Evolutionary conservation across 208 protist species (phyloP), one percentile per base, ranked within the genome.

Genomic region (Leishmania guyanensis): DNA sequence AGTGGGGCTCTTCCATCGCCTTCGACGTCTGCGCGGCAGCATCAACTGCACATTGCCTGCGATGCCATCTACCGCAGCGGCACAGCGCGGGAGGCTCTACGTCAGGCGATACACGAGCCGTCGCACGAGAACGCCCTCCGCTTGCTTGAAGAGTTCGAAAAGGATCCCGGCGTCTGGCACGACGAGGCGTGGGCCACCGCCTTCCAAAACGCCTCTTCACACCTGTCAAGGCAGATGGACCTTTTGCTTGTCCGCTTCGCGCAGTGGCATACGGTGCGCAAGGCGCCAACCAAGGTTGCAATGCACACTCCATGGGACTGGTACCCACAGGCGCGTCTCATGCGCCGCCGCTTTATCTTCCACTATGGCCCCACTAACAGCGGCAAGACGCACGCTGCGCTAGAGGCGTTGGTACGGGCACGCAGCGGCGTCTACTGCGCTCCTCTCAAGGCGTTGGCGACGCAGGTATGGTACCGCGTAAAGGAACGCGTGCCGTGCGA

Each of bases 351-450:
- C 16, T 96, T 98, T 77, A 82, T 98, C 78, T 95, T 96, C 69
- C 97, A 99, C 83, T 75, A 94, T 71, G 98, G 98, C 10, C 96
- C 97, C 9, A 99, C 98, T 20, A 99, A 99, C 88, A 97, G 92
- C 82, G 98, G 98, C 51, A 99, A 99, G 87, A 99, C 97, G 14
- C 92, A 99, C 83, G 83, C 83, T 0, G 97, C 97, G 0, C 78
- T 99, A 16, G 84, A 93, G 77, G 86, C 85, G 62, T 73, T 98
- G 64, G 71, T 82, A 69, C 65, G 46, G 53, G 89, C 94, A 2
- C 83, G 90, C 22, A 94, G 84, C 74, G 98, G 97, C 36, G 89
- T 98, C 17, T 99, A 98, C 90, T 97, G 93, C 77, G 98, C 95
- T 1, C 98, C 98, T 43, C 87, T 99, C 43, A 97, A 98, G 85